A percentile compares a stretch with the other conserved stretches of the same genome.
phyloP scores from a whole-genome alignment of 352 stramenopile genomes.

The Pythium chondricola region DNA sequence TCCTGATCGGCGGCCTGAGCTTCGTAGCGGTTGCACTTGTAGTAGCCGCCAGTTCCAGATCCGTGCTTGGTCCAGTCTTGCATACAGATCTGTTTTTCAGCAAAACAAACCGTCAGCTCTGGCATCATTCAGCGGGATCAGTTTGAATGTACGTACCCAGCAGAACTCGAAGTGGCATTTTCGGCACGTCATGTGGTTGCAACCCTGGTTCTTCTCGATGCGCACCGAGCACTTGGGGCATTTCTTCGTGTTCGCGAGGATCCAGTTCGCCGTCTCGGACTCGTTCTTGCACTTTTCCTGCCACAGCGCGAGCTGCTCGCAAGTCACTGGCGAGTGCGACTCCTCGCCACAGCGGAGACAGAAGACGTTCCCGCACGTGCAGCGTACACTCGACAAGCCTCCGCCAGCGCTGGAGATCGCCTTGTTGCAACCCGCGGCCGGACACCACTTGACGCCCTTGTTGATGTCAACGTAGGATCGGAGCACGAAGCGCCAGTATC shows the following conservation, averaged over 20 bases:
- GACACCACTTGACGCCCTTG: conserved; percentile 96
- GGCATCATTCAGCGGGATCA: no score
- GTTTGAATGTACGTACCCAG: conserved; percentile 77
- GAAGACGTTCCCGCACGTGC: conserved; percentile 84
- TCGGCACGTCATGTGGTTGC: conserved; percentile 99
- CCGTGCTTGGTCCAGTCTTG: conserved; percentile 95
- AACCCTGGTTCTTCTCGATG: conserved; percentile 99
- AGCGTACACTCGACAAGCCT: conserved; percentile 72
- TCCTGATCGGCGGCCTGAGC: conserved; percentile 38
- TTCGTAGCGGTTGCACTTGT: conserved; percentile 99
- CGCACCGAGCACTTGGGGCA: conserved; percentile 98
- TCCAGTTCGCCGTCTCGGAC: conserved; percentile 99
- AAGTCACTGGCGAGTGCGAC: conserved; percentile 92
- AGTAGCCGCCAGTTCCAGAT: conserved; percentile 96
- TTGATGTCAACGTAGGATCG: conserved; percentile 98
- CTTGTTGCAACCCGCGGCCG: conserved; percentile 93
- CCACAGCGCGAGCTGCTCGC: conserved; percentile 91
- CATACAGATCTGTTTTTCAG: conserved; percentile 84
- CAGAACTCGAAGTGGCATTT: conserved; percentile 96
- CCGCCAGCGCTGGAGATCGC: conserved; percentile 82
- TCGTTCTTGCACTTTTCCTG: conserved; percentile 97
- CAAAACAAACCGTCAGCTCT: not conserved
- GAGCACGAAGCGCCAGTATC: conserved; percentile 92
- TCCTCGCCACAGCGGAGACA: conserved; percentile 95
- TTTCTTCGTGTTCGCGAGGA: conserved; percentile 98